Percentiles rank a stretch among this genome's conserved stretches.
Conservation (phyloP, 2,329 filamentous ascomycete species). For the Neofusicoccum sp. region DNA sequence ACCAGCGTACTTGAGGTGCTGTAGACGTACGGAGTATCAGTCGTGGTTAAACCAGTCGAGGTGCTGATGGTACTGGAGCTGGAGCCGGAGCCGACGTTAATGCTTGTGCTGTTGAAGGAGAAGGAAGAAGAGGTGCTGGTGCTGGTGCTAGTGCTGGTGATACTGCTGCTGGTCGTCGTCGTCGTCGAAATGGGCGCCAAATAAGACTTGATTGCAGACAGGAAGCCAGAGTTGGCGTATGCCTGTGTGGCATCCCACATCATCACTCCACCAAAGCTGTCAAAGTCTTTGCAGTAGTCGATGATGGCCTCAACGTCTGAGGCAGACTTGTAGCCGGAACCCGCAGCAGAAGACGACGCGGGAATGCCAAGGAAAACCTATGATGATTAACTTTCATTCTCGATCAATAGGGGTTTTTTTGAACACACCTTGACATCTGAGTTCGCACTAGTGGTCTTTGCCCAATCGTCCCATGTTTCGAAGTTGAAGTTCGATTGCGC, state of each 20-base stretch:
- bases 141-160: too few relatives aligned
- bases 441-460: conserved; percentile 57
- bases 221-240: conserved; percentile 30
- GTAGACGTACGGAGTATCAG: too few relatives aligned
- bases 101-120: too few relatives aligned
- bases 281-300: conserved; percentile 53
- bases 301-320: conserved; percentile 52
- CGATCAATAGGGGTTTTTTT: too few relatives aligned
- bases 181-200: too few relatives aligned
- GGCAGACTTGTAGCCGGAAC: conserved; percentile 55
- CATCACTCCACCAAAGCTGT: conserved; percentile 66
- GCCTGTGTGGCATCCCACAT: conserved; percentile 57
- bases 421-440: conserved; percentile 60
- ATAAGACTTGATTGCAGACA: conserved; percentile 23
- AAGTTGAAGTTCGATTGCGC: conserved; percentile 61
- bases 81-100: conserved; percentile 32
- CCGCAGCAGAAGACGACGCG: conserved; percentile 52
- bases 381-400: too few relatives aligned
- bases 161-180: too few relatives aligned
- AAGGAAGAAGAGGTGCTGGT: too few relatives aligned
- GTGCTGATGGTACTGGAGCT: too few relatives aligned
- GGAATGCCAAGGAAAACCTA: conserved; percentile 63
- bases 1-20: too few relatives aligned
- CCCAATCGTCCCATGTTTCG: conserved; percentile 65
- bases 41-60: too few relatives aligned